Evolutionary conservation across 2,329 filamentous ascomycete species (phyloP).

Genomic region (Phyllosticta capitalensis): DNA sequence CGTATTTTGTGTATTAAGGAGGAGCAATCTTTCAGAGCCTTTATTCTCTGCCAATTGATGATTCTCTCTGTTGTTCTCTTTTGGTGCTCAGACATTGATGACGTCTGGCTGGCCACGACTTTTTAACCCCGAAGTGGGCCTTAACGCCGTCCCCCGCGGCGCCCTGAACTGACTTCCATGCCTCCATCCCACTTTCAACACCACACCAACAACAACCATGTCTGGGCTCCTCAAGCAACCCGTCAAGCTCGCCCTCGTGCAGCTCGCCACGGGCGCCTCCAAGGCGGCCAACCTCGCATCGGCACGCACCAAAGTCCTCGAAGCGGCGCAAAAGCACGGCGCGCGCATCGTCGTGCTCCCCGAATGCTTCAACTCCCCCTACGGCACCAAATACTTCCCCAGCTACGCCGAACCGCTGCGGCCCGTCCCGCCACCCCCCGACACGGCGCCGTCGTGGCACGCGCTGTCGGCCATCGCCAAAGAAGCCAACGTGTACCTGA

Average conservation of each 20-base stretch:
- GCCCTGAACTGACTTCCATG: background rate
- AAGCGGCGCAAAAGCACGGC: conserved; percentile 59
- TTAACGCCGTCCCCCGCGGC: background rate
- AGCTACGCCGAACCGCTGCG: conserved; percentile 79
- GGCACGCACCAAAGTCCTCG: conserved; percentile 72
- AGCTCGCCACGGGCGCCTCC: conserved; percentile 52
- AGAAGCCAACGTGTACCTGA: conserved; percentile 68
- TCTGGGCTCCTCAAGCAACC: conserved; percentile 25
- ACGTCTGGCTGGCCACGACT: background rate
- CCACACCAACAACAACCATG: background rate
- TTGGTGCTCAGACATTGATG: background rate
- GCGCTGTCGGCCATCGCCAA: conserved; percentile 70
- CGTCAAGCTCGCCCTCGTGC: conserved; percentile 29
- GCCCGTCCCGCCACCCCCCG: conserved; percentile 46
- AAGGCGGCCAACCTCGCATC: conserved; percentile 76
- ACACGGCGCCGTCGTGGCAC: conserved; percentile 33
- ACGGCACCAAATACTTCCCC: conserved; percentile 84
- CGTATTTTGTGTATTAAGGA: conserved; percentile 61
- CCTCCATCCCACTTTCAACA: background rate
- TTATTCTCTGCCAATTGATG: background rate
- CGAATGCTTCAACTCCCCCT: conserved; percentile 98
- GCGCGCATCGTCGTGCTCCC: conserved; percentile 85
- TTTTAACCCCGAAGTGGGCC: background rate
- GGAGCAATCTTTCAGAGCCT: too few species aligned
- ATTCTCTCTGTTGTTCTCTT: too few species aligned